phyloP scores from a whole-genome alignment of 2,329 filamentous ascomycete species.

The Hypoxylon sp. region DNA sequence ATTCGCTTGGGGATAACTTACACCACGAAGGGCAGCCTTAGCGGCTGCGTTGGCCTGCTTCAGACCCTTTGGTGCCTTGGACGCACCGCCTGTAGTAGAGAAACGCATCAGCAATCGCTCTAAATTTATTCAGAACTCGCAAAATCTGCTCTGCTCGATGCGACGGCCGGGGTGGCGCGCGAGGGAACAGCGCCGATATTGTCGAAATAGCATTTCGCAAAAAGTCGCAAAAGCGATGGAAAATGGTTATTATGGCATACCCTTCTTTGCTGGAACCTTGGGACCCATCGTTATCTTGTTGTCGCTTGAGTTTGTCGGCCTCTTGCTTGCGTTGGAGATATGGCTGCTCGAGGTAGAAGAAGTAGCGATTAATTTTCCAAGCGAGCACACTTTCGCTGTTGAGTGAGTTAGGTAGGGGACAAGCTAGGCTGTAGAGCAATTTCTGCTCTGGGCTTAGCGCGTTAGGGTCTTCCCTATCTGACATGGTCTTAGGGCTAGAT shows the following conservation, averaged over 20 bases:
- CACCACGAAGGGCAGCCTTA: slow-evolving; percentile 96
- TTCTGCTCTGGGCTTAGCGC: background rate
- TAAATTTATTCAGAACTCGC: slow-evolving; percentile 73
- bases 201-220: slow-evolving; percentile 25
- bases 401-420: background rate
- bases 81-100: slow-evolving; percentile 66
- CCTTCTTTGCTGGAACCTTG: slow-evolving; percentile 65
- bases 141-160: slow-evolving; percentile 82
- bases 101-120: slow-evolving; percentile 80
- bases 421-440: background rate
- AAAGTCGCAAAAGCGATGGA: background rate
- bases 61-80: slow-evolving; percentile 68
- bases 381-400: slow-evolving; percentile 23
- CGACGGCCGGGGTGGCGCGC: slow-evolving; percentile 56
- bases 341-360: slow-evolving; percentile 13
- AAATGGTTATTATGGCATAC: slow-evolving; percentile 56
- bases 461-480: background rate
- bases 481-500: background rate
- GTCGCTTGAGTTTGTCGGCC: slow-evolving; percentile 39
- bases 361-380: slow-evolving; percentile 22
- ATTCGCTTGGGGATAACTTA: slow-evolving; percentile 68
- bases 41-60: slow-evolving; percentile 95
- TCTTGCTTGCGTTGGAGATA: slow-evolving; percentile 44
- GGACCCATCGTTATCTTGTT: slow-evolving; percentile 57
- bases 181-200: slow-evolving; percentile 40